A percentile compares a stretch with the other conserved stretches of the same genome.
Evolutionary conservation across 2,329 filamentous ascomycete genomes (phyloP).

Genomic region (Clonostachys sp.): DNA sequence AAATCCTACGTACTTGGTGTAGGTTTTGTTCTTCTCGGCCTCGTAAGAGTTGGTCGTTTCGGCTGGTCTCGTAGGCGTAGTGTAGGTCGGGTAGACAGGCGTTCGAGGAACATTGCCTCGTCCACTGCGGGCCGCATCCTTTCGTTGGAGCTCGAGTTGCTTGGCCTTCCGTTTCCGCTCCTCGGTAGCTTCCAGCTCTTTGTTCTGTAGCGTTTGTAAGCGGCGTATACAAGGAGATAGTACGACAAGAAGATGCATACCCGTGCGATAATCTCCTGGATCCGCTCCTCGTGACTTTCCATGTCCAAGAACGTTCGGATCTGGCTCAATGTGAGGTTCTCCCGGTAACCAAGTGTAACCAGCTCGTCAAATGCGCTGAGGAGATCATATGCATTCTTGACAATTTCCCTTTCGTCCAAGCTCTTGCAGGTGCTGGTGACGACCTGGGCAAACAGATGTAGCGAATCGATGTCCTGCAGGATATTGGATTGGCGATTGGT

Average conservation of each 20-base stretch:
- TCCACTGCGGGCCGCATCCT: constrained; percentile 80
- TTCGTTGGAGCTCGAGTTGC: constrained; percentile 97
- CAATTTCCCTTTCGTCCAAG: constrained; percentile 90
- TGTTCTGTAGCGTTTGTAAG: constrained; percentile 60
- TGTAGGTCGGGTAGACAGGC: constrained; percentile 86
- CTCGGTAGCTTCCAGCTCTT: constrained; percentile 95
- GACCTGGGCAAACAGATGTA: constrained; percentile 96
- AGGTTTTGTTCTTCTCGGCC: constrained; percentile 93
- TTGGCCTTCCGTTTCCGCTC: constrained; percentile 98
- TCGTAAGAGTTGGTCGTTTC: constrained; percentile 93
- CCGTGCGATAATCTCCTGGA: constrained; percentile 94
- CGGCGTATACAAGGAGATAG: neutral
- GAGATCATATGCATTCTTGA: constrained; percentile 92
- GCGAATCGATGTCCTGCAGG: constrained; percentile 95
- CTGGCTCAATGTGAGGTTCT: constrained; percentile 93
- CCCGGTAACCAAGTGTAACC: constrained; percentile 90
- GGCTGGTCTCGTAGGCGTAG: constrained; percentile 67
- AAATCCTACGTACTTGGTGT: constrained; percentile 61
- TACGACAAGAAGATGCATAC: constrained; percentile 41
- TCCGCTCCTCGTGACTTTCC: constrained; percentile 98
- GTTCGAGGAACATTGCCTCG: constrained; percentile 65
- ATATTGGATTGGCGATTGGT: constrained; percentile 99
- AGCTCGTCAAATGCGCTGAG: constrained; percentile 96
- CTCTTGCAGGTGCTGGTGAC: constrained; percentile 95
- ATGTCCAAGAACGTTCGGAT: constrained; percentile 99